Base-by-base conservation (phyloP, 2,329 filamentous ascomycete genomes). In the Phyllosticta citrichinensis region DNA sequence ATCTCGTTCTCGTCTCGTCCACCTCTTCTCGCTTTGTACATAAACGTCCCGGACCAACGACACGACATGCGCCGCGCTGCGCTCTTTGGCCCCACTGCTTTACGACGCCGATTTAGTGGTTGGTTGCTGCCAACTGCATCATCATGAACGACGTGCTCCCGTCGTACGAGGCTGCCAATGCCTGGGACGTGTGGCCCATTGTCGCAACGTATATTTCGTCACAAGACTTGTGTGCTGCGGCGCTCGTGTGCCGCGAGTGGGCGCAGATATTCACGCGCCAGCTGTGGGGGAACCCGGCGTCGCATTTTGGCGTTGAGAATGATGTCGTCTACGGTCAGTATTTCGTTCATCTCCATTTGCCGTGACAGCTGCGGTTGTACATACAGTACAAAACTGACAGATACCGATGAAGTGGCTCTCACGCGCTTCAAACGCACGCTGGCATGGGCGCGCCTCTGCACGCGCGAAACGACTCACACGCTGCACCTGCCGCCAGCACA, bases 231-330 rank as follows among this genome's bases (percentile, higher is more conserved):
- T 84, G 80, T 64, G 76, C 81, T 24, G 79, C 77, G 8, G 79
- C 80, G 5, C 70, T 84, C 27, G 83, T 85, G 9, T 83, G 79
- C 65, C 78, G 73, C 59, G 73, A 75, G 74, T 85, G 83, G 82
- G 81, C 85, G 66, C 66, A 72, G 27, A 78, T 80, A n/a, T 85
- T 85, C 65, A 76, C 79, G 58, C 81, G 81, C 2, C 79, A 81
- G 64, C 75, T 86, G 1, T 86, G 83, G 83, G 83, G 83, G 17
- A 80, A 82, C 66, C 83, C 83, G 20, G 82, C 83, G 0, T 84
- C 82, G 9, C 83, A 86, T 69, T 86, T 86, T 67, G 81, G 80
- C 30, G 76, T 76, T 2, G 78, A 84, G 57, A 82, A 85, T 66
- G 83, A 85, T 67, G 80, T 78, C 9, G 81, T 85, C 30, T 85